Base-by-base conservation (phyloP, 176 grass and related monocot species). In the Zoysia japonica region DNA sequence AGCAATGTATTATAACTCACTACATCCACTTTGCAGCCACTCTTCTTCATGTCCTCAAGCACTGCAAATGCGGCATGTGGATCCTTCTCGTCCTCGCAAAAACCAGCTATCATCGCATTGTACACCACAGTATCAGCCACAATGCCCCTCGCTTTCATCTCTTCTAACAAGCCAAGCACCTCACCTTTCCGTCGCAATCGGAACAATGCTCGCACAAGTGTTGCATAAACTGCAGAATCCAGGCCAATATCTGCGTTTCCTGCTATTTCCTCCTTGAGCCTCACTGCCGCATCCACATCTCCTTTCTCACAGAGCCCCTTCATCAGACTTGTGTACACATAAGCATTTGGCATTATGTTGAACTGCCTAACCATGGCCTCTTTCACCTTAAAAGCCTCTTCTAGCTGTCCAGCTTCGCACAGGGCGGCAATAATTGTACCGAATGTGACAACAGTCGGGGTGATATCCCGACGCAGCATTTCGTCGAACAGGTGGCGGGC, bases 1-100 rank as follows among this genome's bases (percentile, higher is more conserved):
- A 93, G 70, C 56, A 96, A 72, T 1, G 76, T 88, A 71, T 89
- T 92, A 36, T 92, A 96, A 20, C 77, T 96, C 63, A 93, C 61
- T 2, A 49, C 65, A 38, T 84, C 80, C 0, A 85, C 80, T 69
- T 88, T 90, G 74, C 83, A 88, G 6, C 88, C 76, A 11, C 62
- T 74, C 66, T 81, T 88, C 36, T 48, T 38, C 93, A 90, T 93
- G 72, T 93, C 88, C 75, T 88, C 81, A 44, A 96, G 79, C 16
- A 73, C 83, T 55, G 79, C 69, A 50, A 87, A 90, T 41, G 93
- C 88, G 38, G 85, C 85, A 72, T 59, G 38, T 0, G 78, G 43
- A 80, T 93, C 69, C 7, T 47, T 84, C 47, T 87, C 93, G 48
- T 93, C 77, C 69, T 88, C 72, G 1, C 80, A 97, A 48, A 90